A percentile compares a stretch with the other conserved stretches of the same genome.
phyloP scores from a whole-genome alignment of 2,329 filamentous ascomycete species.

The Rhynchosporium graminicola region DNA sequence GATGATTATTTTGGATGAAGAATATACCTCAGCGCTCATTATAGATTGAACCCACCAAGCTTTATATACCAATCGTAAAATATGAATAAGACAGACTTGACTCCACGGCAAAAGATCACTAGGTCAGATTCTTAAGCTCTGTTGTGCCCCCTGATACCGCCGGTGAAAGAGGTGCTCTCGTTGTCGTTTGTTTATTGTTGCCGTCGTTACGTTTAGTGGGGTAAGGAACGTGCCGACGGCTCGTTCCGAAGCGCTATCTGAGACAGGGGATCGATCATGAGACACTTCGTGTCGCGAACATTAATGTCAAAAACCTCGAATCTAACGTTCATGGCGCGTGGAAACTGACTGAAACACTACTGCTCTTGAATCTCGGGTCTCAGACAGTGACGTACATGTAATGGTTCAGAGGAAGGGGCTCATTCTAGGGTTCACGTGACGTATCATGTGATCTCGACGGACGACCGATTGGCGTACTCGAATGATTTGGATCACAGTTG shows the following conservation, averaged over 20 bases:
- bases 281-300: neutral
- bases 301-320: neutral
- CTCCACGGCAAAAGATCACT: too few relatives aligned
- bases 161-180: neutral
- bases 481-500: neutral
- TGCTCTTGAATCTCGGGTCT: neutral
- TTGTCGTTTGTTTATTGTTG: constrained; percentile 1
- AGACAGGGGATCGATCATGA: constrained; percentile 15
- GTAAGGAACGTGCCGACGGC: constrained; percentile 7
- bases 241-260: constrained; percentile 11
- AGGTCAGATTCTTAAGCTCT: neutral
- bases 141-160: neutral
- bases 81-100: too few relatives aligned
- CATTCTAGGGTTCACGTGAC: neutral
- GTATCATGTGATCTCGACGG: neutral
- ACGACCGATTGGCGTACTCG: neutral
- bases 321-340: too few relatives aligned
- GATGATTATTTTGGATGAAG: too few relatives aligned
- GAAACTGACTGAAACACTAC: too few relatives aligned
- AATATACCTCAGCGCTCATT: too few relatives aligned
- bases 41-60: too few relatives aligned
- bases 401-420: neutral
- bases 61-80: too few relatives aligned
- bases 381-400: neutral
- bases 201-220: constrained; percentile 23